These are phyloP conservation scores for Alternaria ventricosa DNA, from an alignment of 2,329 filamentous ascomycete species.

Conservation along the genomic window DNA sequence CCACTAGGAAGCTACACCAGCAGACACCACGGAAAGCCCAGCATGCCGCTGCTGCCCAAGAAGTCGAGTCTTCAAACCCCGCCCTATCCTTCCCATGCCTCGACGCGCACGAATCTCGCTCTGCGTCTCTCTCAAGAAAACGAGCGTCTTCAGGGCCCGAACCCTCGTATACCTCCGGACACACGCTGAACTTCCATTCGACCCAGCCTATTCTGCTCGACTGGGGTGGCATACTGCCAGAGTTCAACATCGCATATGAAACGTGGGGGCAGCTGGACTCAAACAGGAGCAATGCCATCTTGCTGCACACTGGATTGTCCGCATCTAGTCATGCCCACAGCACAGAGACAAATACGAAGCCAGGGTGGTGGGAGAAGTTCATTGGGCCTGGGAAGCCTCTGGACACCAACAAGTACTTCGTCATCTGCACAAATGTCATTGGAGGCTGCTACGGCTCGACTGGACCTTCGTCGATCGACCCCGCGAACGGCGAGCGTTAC, in stretches of 20 bases:
- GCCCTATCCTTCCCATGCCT: conserved; percentile 52
- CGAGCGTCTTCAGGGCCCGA: conserved; percentile 78
- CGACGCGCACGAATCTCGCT: conserved; percentile 52
- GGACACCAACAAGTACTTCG: conserved; percentile 88
- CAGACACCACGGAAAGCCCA: conserved; percentile 36
- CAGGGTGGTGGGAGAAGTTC: conserved; percentile 99
- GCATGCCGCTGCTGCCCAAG: conserved; percentile 24
- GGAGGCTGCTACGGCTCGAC: conserved; percentile 97
- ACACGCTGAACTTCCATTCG: conserved; percentile 79
- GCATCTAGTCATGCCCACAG: conserved; percentile 98
- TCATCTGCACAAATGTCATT: conserved; percentile 96
- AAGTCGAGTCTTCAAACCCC: conserved; percentile 47
- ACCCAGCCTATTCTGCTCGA: conserved; percentile 79
- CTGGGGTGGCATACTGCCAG: conserved; percentile 90
- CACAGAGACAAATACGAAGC: conserved; percentile 82
- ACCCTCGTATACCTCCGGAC: conserved; percentile 89
- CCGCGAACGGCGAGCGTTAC: conserved; percentile 84
- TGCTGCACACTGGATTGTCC: conserved; percentile 91
- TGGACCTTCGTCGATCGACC: conserved; percentile 86
- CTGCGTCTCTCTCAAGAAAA: conserved; percentile 76
- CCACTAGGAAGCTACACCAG: conserved; percentile 38
- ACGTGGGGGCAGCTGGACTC: conserved; percentile 84
- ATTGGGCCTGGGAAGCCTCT: conserved; percentile 86
- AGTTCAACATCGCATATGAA: conserved; percentile 92
- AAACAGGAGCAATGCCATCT: conserved; percentile 84